Evolutionary conservation across 257 asterid genomes (phyloP), one percentile per base, ranked within the genome.

Genomic region (Marsdenia floribunda): DNA sequence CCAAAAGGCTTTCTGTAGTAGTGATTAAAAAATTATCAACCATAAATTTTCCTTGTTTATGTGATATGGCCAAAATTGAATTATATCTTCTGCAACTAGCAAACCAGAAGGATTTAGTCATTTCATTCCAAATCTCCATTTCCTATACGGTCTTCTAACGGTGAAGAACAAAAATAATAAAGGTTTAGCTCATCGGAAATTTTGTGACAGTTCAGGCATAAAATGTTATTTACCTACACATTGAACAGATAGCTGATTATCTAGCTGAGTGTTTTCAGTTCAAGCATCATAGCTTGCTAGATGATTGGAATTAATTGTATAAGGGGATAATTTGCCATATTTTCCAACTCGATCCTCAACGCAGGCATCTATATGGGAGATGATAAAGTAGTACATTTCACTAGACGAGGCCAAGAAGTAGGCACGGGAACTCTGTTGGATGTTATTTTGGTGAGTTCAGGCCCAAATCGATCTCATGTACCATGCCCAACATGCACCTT

Each of bases 351-450:
- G 13, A 33, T 70, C 35, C 22, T 83, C 55, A 57, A 61, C 72
- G 22, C 81, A 95, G 98, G 99, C 50, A 84, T 95, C 78, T 95
- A 87, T 77, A 35, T 90, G 59, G 99, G 97, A 55, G 96, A 90
- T 42, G 61, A 92, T 74, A 92, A 81, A 81, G 99, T 92, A 22
- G 54, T 92, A 59, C 99, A 94, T 76, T 92, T 94, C 88, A 94
- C 98, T 0, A 87, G 99, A 59, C 99, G 90, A 6, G 98, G 99
- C 78, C 97, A 92, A 78, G 99, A 94, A 84, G 88, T 94, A 18
- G 97, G 97, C 26, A 92, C 99, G 0, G 99, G 97, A 52, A 92
- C 97, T 7, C 52, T 87, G 26, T 67, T 94, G 76, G 99, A 94
- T 73, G 13, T 82, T 78, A 58, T 94, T n/a, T 71, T 92, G 70